Conservation (phyloP, 257 asterid genomes). For the Nicotiana paniculata region DNA sequence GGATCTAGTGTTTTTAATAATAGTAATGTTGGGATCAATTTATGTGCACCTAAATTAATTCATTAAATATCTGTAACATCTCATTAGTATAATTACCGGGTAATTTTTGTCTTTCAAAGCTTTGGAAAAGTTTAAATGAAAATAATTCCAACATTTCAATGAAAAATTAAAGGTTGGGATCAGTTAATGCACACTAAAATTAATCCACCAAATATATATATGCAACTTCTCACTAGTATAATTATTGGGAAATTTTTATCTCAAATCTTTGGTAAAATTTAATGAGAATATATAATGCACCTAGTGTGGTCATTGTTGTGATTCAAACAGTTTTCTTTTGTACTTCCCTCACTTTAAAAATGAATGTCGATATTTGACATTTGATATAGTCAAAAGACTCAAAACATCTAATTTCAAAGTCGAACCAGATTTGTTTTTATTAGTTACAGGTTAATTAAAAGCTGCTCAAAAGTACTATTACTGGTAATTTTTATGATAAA, state of each 20-base stretch:
- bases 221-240: neutral
- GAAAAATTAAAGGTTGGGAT: no score
- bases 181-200: neutral
- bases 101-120: neutral
- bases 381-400: neutral
- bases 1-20: neutral
- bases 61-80: neutral
- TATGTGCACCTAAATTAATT: neutral
- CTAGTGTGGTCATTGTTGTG: neutral
- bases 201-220: neutral
- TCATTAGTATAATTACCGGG: neutral
- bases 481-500: neutral
- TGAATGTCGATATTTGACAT: neutral
- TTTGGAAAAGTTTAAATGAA: neutral
- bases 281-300: neutral
- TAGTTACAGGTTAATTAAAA: neutral
- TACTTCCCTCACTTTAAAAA: neutral
- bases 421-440: neutral
- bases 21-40: neutral
- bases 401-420: neutral
- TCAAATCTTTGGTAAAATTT: neutral
- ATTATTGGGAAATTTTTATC: neutral
- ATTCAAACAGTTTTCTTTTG: neutral
- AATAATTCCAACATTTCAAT: no score
- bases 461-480: neutral